These are phyloP conservation scores for Madurella fahalii DNA, from an alignment of 2,329 filamentous ascomycete species.

Conservation along the genomic window DNA sequence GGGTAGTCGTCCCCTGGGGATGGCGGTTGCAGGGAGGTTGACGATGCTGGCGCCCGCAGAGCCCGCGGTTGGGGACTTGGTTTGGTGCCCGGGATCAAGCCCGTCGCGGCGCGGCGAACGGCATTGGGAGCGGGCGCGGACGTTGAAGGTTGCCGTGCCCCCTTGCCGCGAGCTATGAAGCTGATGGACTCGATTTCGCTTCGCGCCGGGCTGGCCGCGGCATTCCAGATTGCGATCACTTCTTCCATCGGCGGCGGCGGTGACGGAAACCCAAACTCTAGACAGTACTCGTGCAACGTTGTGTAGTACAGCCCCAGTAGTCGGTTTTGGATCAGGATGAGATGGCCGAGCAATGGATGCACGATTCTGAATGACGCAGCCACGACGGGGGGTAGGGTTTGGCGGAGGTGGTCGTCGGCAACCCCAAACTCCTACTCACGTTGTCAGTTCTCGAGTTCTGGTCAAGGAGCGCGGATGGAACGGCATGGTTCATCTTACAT, in stretches of 20 bases:
- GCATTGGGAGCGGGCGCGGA: constrained; percentile 29
- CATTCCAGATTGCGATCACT: constrained; percentile 63
- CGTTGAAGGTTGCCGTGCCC: constrained; percentile 48
- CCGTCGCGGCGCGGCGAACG: constrained; percentile 38
- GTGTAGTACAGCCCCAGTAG: constrained; percentile 77
- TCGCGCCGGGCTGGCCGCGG: constrained; percentile 58
- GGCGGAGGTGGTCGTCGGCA: constrained; percentile 69
- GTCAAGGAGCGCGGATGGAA: background rate
- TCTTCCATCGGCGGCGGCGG: constrained; percentile 69
- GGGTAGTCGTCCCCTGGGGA: constrained; percentile 10
- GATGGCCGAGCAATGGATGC: constrained; percentile 63
- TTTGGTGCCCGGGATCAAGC: constrained; percentile 38
- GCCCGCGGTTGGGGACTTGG: constrained; percentile 29
- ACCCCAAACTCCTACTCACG: constrained; percentile 61
- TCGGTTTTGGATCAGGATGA: constrained; percentile 73
- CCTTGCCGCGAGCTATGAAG: constrained; percentile 63
- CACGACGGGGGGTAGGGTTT: constrained; percentile 68
- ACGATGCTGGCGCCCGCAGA: constrained; percentile 32
- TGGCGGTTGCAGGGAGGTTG: constrained; percentile 10
- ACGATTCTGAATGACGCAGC: constrained; percentile 68
- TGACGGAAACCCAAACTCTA: constrained; percentile 64
- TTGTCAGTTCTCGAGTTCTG: constrained; percentile 11
- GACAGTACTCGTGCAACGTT: constrained; percentile 67
- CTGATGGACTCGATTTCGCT: constrained; percentile 62
- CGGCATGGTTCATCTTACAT: constrained; percentile 41